Base-by-base conservation (phyloP, 192 early-diverging fungal genomes). In the Phlyctochytrium planicorne region DNA sequence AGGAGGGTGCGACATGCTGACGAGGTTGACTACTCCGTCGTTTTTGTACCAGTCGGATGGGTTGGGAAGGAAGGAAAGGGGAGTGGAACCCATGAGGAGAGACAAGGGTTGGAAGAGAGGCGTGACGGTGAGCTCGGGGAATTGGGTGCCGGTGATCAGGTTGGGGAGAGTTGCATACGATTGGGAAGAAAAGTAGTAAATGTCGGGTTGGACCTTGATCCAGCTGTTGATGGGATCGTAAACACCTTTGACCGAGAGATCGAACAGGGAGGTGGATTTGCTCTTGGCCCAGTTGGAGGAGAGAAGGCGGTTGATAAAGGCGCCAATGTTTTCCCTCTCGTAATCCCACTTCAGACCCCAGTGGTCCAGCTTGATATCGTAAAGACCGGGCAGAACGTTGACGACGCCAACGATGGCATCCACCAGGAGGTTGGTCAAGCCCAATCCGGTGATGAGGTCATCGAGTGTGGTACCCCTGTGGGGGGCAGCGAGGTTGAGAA, bases 291-390 rank as follows among this genome's bases (percentile, higher is more conserved):
- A 73, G 3, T 32, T 25, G 25, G 29, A 33, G 34, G n/a, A 17
- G 33, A n/a, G 53, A 33, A 73, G 4, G 59, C 71, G 71, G 20
- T 66, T 34, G 0, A 73, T 32, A 34, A 53, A 73, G 12, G 14
- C 40, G 2, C 23, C 14, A 30, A 73, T 35, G 0, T 12, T 29
- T 37, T 73, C 71, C 1, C 27, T 31, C 30, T 60, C 65, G 10
- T 14, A 20, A 6, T 6, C 10, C n/a, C n/a, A n/a, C 12, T 59
- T 37, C 16, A 73, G 59, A 20, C 66, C 66, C 59, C 66, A 68
- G 53, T 73, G 71, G 3, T 31, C 60, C 16, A 73, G 66, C 59
- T 73, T 59, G 47, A 73, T 1, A 35, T 67, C 64, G 30, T 53
- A 68, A 3, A 73, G 2, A 20, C 37, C 17, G 36, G 36, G 14